Evolutionary conservation across 2,329 filamentous ascomycete genomes (phyloP).

Genomic region (Ophiostoma populinum): DNA sequence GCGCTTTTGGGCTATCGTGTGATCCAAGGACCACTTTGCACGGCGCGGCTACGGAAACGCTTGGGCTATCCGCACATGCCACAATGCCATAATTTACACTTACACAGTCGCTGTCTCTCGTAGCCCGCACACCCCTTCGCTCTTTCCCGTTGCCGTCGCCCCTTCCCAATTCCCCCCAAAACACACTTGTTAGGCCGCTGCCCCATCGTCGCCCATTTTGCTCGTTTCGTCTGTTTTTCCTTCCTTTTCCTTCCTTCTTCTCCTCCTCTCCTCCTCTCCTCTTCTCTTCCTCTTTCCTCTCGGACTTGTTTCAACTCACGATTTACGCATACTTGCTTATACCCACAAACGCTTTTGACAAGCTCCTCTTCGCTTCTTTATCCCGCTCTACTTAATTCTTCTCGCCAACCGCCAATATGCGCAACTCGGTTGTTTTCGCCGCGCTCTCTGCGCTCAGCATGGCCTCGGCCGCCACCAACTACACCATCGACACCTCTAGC

Average conservation of each 20-base stretch:
- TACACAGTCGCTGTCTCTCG: constrained; percentile 2
- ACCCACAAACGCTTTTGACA: constrained; percentile 1
- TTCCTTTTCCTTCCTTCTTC: not conserved
- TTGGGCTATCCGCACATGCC: too few relatives aligned
- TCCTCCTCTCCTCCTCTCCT: not conserved
- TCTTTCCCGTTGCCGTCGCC: constrained; percentile 3
- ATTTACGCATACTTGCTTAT: too few relatives aligned
- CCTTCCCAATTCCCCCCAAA: constrained; percentile 7
- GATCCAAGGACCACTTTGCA: too few relatives aligned
- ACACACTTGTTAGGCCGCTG: not conserved
- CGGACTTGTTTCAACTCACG: too few relatives aligned
- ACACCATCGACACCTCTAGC: constrained; percentile 24
- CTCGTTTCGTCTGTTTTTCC: not conserved
- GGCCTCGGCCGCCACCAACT: constrained; percentile 23
- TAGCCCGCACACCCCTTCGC: constrained; percentile 3
- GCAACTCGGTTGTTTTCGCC: constrained; percentile 23
- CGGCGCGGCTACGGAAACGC: too few relatives aligned
- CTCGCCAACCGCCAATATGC: constrained; percentile 20
- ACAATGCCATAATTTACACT: too few relatives aligned
- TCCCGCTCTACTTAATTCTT: not conserved
- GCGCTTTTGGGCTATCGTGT: too few relatives aligned
- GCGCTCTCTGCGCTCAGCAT: constrained; percentile 25
- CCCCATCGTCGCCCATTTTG: constrained; percentile 1
- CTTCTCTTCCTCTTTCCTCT: not conserved
- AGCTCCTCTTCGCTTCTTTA: constrained; percentile 1